Conservation (phyloP, 805 yeast genomes). For the Yamadazyma scolyti region DNA sequence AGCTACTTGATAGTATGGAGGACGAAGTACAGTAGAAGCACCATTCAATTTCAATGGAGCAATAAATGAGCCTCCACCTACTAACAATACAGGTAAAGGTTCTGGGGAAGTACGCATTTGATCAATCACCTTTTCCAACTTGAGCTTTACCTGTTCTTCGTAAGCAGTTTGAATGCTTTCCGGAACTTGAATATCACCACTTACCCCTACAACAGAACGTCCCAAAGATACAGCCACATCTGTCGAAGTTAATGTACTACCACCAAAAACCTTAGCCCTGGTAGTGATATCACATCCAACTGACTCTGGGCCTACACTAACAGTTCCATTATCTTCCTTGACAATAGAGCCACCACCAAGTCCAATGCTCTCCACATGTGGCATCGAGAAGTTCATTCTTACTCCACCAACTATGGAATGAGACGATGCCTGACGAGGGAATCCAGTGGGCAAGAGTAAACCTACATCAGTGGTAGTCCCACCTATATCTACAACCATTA, state of each 20-base stretch:
- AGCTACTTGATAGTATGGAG: slow-evolving; percentile 41
- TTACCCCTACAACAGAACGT: no score
- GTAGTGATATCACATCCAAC: slow-evolving; percentile 38
- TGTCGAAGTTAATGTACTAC: slow-evolving; percentile 36
- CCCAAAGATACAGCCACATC: slow-evolving; percentile 28
- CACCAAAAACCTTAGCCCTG: slow-evolving; percentile 40
- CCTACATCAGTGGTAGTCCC: slow-evolving; percentile 54
- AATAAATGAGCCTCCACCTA: slow-evolving; percentile 51
- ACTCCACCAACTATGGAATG: slow-evolving; percentile 45
- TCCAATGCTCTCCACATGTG: slow-evolving; percentile 47
- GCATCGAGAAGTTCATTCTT: slow-evolving; percentile 48
- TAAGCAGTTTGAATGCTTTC: slow-evolving; percentile 19
- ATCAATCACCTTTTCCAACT: slow-evolving; percentile 40
- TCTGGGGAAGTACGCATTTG: slow-evolving; percentile 43
- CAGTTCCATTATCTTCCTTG: slow-evolving; percentile 14
- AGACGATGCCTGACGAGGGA: slow-evolving; percentile 45
- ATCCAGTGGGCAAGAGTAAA: slow-evolving; percentile 39
- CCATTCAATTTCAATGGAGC: slow-evolving; percentile 36
- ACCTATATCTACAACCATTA: slow-evolving; percentile 42
- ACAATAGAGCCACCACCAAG: slow-evolving; percentile 50
- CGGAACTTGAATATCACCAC: slow-evolving; percentile 9
- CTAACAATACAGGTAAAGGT: slow-evolving; percentile 40
- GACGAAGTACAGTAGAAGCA: slow-evolving; percentile 39
- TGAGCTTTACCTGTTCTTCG: slow-evolving; percentile 16
- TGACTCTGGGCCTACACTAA: slow-evolving; percentile 46